Percentiles rank a stretch among this genome's conserved stretches.
These are phyloP conservation scores for Coniochaeta sp. DNA, from an alignment of 2,329 filamentous ascomycete genomes.

Conservation along the genomic window DNA sequence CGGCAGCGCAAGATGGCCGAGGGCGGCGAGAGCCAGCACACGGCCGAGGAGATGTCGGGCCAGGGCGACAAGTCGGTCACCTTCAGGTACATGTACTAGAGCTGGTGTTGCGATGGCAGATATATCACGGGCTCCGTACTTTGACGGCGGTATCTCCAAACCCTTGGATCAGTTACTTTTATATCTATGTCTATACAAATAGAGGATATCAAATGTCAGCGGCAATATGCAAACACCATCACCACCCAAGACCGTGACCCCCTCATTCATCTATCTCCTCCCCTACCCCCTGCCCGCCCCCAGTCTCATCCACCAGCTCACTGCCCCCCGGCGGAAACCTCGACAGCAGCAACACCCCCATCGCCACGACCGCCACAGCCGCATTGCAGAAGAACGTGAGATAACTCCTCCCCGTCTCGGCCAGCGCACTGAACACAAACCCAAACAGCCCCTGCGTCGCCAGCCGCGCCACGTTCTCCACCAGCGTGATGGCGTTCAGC, in stretches of 20 bases:
- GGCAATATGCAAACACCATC: too few species aligned
- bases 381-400: conserved; percentile 64
- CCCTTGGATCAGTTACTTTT: too few species aligned
- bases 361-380: conserved; percentile 42
- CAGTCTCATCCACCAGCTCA: conserved; percentile 20
- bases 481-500: conserved; percentile 59
- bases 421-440: conserved; percentile 56
- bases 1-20: conserved; percentile 37
- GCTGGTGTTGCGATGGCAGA: too few species aligned
- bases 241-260: neutral
- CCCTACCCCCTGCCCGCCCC: conserved; percentile 2
- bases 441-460: conserved; percentile 61
- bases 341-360: conserved; percentile 31
- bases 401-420: conserved; percentile 49
- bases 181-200: too few species aligned
- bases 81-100: conserved; percentile 52
- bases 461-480: conserved; percentile 61
- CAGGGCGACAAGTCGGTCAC: conserved; percentile 55
- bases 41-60: conserved; percentile 44
- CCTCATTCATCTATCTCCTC: neutral
- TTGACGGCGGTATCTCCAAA: too few species aligned
- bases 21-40: conserved; percentile 31
- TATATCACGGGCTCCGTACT: too few species aligned
- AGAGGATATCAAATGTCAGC: too few species aligned
- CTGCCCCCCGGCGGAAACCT: conserved; percentile 33